These are phyloP conservation scores for Nidularia sp. DNA, from an alignment of 768 basidiomycete species.

Conservation along the genomic window DNA sequence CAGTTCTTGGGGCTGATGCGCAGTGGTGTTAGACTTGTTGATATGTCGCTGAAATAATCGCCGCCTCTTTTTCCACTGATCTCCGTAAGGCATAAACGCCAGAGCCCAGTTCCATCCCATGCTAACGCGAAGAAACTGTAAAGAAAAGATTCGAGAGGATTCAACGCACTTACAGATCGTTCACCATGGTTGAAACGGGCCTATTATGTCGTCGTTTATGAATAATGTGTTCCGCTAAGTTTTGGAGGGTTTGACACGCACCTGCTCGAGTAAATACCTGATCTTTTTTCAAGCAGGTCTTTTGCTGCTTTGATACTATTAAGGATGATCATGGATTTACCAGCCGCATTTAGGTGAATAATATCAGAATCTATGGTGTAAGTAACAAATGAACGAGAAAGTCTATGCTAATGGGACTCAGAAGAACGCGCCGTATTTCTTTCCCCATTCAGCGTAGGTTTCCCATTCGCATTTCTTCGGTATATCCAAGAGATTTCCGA, in stretches of 20 bases:
- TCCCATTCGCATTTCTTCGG: neutral
- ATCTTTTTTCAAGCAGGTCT: neutral
- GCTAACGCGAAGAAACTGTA: neutral
- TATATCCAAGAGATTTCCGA: neutral
- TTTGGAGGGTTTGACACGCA: neutral
- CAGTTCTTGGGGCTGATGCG: neutral
- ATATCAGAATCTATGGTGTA: neutral
- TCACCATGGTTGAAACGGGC: neutral
- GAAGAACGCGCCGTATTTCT: neutral
- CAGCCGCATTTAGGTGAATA: neutral
- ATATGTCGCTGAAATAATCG: neutral
- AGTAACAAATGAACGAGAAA: neutral
- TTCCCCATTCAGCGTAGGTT: neutral
- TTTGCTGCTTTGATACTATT: neutral
- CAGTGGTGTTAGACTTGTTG: neutral
- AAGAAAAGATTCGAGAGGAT: neutral
- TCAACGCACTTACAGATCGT: neutral
- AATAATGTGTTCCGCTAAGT: neutral
- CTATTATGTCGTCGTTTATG: neutral
- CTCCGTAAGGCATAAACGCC: neutral
- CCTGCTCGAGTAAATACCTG: neutral
- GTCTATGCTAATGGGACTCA: neutral
- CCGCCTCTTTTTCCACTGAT: neutral
- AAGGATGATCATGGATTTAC: neutral
- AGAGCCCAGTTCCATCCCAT: neutral